Evolutionary conservation across 441 rosid genomes (phyloP).

Genomic region (Erysimum cheiri): DNA sequence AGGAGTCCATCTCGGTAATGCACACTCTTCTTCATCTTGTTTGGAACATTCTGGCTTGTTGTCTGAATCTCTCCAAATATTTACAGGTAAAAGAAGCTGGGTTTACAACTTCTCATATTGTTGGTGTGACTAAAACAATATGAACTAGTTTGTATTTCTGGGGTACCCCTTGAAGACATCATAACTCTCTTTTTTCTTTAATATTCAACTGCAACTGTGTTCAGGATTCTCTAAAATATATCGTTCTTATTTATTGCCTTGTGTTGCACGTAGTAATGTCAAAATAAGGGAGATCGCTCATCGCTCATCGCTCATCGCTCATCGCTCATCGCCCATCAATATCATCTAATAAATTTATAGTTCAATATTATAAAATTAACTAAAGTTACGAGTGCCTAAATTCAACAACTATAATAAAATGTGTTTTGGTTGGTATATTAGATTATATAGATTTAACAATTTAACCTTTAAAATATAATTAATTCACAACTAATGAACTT

Average conservation of each 20-base stretch:
- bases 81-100: constrained; percentile 40
- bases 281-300: too few relatives aligned
- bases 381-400: background rate
- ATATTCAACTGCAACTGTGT: constrained; percentile 11
- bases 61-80: constrained; percentile 20
- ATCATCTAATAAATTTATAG: too few relatives aligned
- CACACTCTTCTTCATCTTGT: background rate
- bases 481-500: background rate
- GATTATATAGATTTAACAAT: too few relatives aligned
- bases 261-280: background rate
- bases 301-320: too few relatives aligned
- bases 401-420: background rate
- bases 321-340: too few relatives aligned
- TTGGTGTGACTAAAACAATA: constrained; percentile 20
- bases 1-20: constrained; percentile 74
- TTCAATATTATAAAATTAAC: too few relatives aligned
- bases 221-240: background rate
- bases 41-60: constrained; percentile 7
- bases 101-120: constrained; percentile 19
- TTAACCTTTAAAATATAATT: background rate
- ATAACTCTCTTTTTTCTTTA: background rate
- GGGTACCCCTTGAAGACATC: background rate
- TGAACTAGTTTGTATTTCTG: constrained; percentile 29
- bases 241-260: background rate
- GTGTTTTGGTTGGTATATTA: too few relatives aligned